Conservation (phyloP, 768 basidiomycete genomes). For the Polyporus arcularius region DNA sequence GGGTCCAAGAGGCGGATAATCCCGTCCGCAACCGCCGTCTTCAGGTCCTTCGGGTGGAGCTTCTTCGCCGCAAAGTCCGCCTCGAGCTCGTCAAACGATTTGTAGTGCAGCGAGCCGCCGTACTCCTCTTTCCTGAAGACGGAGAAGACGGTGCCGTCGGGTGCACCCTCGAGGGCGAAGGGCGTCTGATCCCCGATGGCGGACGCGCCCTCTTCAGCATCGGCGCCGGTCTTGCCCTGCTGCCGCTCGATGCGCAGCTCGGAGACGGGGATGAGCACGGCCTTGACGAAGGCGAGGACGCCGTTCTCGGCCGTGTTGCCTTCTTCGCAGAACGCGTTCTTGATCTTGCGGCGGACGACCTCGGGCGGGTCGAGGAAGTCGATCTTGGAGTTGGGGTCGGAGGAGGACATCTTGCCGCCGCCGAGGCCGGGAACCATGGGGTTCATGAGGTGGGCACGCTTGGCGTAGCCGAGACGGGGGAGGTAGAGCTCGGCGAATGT, state of each 20-base stretch:
- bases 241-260: constrained; percentile 66
- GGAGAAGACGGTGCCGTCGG: constrained; percentile 80
- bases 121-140: constrained; percentile 77
- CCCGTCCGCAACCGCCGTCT: constrained; percentile 70
- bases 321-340: constrained; percentile 91
- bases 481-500: constrained; percentile 97
- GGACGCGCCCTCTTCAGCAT: constrained; percentile 46
- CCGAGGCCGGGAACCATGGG: constrained; percentile 93
- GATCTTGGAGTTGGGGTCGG: constrained; percentile 97
- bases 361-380: constrained; percentile 93
- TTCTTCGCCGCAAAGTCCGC: constrained; percentile 73
- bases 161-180: constrained; percentile 69
- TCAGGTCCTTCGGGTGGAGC: constrained; percentile 90
- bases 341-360: constrained; percentile 85
- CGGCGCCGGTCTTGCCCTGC: constrained; percentile 45
- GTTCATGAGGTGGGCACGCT: constrained; percentile 98
- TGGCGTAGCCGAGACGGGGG: constrained; percentile 87
- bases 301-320: constrained; percentile 90
- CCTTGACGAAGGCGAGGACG: constrained; percentile 78
- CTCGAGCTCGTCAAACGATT: constrained; percentile 62
- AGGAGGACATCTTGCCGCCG: constrained; percentile 98
- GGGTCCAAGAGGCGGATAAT: constrained; percentile 79
- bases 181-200: constrained; percentile 54
- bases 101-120: constrained; percentile 80
- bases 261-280: constrained; percentile 88